Base-by-base conservation (phyloP, 257 asterid genomes). In the Perilla frutescens region DNA sequence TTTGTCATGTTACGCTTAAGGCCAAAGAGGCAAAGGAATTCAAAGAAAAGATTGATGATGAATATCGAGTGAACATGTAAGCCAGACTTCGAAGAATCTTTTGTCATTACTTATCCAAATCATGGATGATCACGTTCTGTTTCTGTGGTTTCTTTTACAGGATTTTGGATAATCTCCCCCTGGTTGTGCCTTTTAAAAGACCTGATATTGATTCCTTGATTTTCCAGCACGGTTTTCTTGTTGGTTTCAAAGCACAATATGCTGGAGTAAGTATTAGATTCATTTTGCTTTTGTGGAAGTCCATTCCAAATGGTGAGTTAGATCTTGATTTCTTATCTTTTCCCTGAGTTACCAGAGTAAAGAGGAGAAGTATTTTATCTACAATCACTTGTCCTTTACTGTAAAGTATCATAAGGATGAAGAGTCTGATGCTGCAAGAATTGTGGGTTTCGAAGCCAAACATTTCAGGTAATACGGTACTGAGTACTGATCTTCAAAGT, bases 121-220 rank as follows among this genome's bases (percentile, higher is more conserved):
- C 10, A 74, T 48, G 43, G 57, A 49, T 45, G 63, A 37, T 75
- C 41, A 74, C 48, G 49, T 68, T 69, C 58, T 68, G 63, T 61
- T 58, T 39, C 53, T 26, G 20, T 68, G 68, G 72, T 81, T 69
- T 72, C 76, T 34, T 72, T 20, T 41, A 60, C 87, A 92, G 97
- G 97, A 92, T 92, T 77, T 79, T 90, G 84, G 97, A 92, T 83
- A 92, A 92, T 80, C 96, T 92, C 43, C 97, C 97, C 65, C 89
- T 91, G 58, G 96, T 91, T 79, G 81, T 85, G 84, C 97, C 97
- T 64, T 88, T 79, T 6, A 88, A 76, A 78, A 87, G 96, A 82
- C 83, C 86, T 66, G 96, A 90, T 41, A 83, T 67, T 72, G 92
- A 81, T 44, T 62, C 88, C 69, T 59, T 80, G 73, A 75, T 88